phyloP scores from a whole-genome alignment of 371 early-diverging fungal genomes.

The Blakeslea trispora region DNA sequence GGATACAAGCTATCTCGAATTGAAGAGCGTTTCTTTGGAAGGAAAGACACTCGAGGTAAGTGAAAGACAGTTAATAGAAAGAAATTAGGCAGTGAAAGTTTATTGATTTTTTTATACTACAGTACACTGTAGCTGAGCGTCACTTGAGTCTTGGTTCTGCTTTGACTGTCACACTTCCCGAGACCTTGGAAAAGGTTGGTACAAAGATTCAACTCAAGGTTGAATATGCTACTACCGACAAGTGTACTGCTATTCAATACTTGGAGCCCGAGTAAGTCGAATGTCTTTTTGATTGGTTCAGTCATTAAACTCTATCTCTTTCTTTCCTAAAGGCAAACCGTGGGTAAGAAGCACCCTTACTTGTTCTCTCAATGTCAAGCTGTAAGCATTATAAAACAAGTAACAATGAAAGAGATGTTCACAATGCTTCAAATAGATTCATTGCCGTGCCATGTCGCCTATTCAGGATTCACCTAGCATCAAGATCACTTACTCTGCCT shows the following conservation, averaged over 20 bases:
- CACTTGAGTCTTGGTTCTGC: conserved; percentile 78
- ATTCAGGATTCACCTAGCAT: conserved; percentile 93
- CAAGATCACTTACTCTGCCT: conserved; percentile 89
- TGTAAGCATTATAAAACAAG: conserved; percentile 22
- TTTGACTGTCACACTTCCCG: conserved; percentile 64
- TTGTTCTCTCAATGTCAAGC: conserved; percentile 96
- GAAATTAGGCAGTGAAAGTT: no score
- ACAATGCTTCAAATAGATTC: conserved; percentile 59
- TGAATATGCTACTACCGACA: conserved; percentile 78
- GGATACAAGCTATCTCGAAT: conserved; percentile 72
- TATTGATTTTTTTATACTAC: background rate
- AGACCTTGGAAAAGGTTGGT: conserved; percentile 37
- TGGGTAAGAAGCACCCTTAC: conserved; percentile 92
- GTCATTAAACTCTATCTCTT: background rate
- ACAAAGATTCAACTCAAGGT: conserved; percentile 61
- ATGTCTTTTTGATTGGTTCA: background rate
- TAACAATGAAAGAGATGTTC: background rate
- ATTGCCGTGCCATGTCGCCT: conserved; percentile 91
- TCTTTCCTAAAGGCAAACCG: conserved; percentile 71
- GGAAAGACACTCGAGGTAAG: conserved; percentile 50
- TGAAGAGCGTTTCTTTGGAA: conserved; percentile 55
- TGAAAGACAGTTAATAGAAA: background rate
- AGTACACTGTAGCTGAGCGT: conserved; percentile 61
- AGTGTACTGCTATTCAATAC: conserved; percentile 90
- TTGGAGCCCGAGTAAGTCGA: conserved; percentile 74